Percentiles rank a stretch among this genome's conserved stretches.
Conservation (phyloP, 257 asterid species). For the Rubia yunnanensis region DNA sequence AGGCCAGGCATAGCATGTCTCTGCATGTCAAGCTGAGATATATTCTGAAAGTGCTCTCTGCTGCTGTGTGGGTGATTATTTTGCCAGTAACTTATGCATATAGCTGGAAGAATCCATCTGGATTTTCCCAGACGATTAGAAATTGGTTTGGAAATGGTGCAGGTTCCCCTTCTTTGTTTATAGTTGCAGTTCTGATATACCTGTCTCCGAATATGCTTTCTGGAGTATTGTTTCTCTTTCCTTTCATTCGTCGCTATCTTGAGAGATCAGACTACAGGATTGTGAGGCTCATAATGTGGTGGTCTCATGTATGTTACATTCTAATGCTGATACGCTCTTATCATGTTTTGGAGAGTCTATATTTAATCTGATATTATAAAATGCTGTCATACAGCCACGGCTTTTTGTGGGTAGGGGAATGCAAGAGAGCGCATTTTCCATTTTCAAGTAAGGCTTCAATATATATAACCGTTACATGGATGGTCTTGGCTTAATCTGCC, state of each 20-base stretch:
- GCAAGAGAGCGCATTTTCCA: constrained; percentile 90
- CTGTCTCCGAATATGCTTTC: constrained; percentile 92
- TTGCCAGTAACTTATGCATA: constrained; percentile 90
- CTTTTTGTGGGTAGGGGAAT: constrained; percentile 98
- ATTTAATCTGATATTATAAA: constrained; percentile 5
- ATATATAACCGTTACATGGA: constrained; percentile 13
- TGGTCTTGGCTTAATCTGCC: constrained; percentile 16
- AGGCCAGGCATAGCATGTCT: constrained; percentile 81
- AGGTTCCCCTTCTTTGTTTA: constrained; percentile 75
- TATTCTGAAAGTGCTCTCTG: constrained; percentile 61
- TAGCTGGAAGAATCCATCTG: constrained; percentile 75
- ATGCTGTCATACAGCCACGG: constrained; percentile 60
- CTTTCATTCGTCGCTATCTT: constrained; percentile 74
- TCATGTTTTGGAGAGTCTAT: constrained; percentile 3
- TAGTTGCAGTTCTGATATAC: constrained; percentile 69
- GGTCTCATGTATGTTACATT: constrained; percentile 76
- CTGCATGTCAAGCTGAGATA: constrained; percentile 83
- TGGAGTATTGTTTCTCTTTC: constrained; percentile 65
- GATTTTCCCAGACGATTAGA: constrained; percentile 65
- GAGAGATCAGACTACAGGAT: constrained; percentile 83
- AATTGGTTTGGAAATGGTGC: constrained; percentile 70
- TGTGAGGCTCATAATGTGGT: constrained; percentile 95
- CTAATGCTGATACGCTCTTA: not conserved
- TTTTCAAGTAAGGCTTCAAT: constrained; percentile 52
- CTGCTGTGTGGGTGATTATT: constrained; percentile 80